Conservation (phyloP, 495 filamentous ascomycete genomes). For the Penicillium cinerascens region DNA sequence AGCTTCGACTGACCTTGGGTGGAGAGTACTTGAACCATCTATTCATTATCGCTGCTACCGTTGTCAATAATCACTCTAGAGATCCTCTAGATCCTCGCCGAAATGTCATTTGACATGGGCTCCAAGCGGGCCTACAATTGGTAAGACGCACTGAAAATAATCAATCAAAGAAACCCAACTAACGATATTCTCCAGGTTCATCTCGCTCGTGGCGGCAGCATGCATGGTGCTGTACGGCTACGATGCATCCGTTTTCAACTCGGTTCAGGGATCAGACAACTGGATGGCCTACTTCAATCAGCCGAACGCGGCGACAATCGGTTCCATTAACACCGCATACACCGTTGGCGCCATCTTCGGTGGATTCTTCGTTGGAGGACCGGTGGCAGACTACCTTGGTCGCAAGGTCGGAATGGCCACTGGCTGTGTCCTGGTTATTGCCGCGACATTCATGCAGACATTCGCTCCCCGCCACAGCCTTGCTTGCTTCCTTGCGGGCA, state of each 20-base stretch:
- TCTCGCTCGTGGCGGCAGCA: slow-evolving; percentile 58
- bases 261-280: slow-evolving; percentile 55
- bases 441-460: slow-evolving; percentile 60
- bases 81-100: neutral
- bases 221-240: slow-evolving; percentile 68
- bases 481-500: slow-evolving; percentile 57
- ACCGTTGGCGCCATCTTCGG: slow-evolving; percentile 61
- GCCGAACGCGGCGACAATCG: slow-evolving; percentile 48
- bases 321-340: slow-evolving; percentile 59
- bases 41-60: neutral
- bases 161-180: neutral
- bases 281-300: slow-evolving; percentile 59
- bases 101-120: slow-evolving; percentile 19
- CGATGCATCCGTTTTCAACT: slow-evolving; percentile 64
- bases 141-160: slow-evolving; percentile 11
- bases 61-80: neutral
- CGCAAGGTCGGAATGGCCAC: slow-evolving; percentile 55
- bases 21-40: neutral
- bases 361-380: slow-evolving; percentile 58
- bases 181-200: slow-evolving; percentile 43
- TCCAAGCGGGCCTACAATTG: slow-evolving; percentile 41
- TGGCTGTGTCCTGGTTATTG: slow-evolving; percentile 55
- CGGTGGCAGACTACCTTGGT: slow-evolving; percentile 54
- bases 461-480: slow-evolving; percentile 54
- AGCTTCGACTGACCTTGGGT: neutral